phyloP scores from a whole-genome alignment of 176 grass and related monocot genomes.

The Cenchrus purpureus region DNA sequence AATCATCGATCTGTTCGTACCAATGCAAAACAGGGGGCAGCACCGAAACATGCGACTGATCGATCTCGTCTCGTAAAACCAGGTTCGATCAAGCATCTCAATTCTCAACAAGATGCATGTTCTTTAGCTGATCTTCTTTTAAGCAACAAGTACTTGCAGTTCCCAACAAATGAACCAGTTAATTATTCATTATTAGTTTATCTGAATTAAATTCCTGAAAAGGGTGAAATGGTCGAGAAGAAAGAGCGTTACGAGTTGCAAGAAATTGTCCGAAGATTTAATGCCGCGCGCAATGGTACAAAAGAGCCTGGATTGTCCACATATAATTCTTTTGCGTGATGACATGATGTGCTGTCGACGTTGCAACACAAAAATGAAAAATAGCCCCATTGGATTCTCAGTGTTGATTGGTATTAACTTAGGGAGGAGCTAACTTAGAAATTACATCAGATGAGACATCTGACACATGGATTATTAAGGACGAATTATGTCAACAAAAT shows the following conservation, averaged over 20 bases:
- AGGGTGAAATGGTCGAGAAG: neutral
- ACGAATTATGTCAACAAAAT: neutral
- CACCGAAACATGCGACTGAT: constrained; percentile 26
- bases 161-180: neutral
- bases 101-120: neutral
- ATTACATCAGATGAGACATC: neutral
- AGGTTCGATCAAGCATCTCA: neutral
- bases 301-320: neutral
- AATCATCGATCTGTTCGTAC: neutral
- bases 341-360: neutral
- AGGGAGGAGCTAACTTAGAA: neutral
- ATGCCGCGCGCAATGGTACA: neutral
- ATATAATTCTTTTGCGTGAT: neutral
- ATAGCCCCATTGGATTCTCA: neutral
- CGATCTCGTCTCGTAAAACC: neutral
- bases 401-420: neutral
- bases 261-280: neutral
- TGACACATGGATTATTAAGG: neutral
- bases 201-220: neutral
- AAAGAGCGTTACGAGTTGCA: neutral
- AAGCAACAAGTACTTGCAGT: neutral
- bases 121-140: neutral
- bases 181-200: neutral
- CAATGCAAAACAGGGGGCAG: constrained; percentile 29
- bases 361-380: neutral